Evolutionary conservation across 192 early-diverging fungal genomes (phyloP).

Genomic region (Podila epicladia): DNA sequence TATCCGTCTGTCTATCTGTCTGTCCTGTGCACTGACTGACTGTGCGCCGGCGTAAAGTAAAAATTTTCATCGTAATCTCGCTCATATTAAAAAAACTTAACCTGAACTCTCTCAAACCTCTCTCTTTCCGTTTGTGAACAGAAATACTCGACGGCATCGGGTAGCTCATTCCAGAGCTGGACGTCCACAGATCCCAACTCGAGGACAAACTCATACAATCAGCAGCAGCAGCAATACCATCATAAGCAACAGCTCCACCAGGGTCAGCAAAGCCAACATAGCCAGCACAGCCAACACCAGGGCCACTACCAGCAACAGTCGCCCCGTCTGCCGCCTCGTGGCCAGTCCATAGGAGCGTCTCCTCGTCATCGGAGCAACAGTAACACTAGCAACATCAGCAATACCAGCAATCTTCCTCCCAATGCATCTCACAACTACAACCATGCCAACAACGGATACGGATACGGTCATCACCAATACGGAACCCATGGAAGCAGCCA

Average conservation of each 20-base stretch:
- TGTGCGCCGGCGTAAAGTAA: not conserved
- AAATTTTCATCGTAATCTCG: not conserved
- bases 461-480: not conserved
- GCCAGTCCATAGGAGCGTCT: slow-evolving; percentile 7
- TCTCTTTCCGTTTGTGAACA: not conserved
- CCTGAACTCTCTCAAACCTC: slow-evolving; percentile 4
- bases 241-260: not conserved
- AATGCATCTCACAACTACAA: not conserved
- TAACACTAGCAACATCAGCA: slow-evolving; percentile 12
- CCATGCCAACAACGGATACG: not conserved
- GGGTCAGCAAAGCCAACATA: not conserved
- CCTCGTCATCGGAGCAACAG: slow-evolving; percentile 27
- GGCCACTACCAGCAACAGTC: slow-evolving; percentile 11
- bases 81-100: slow-evolving; percentile 3
- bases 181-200: slow-evolving; percentile 30
- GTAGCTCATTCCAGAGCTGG: slow-evolving; percentile 30
- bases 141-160: slow-evolving; percentile 26
- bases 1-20: not conserved
- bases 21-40: not conserved
- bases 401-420: not conserved
- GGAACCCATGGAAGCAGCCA: slow-evolving; percentile 2
- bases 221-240: not conserved
- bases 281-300: not conserved
- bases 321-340: slow-evolving; percentile 6
- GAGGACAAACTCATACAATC: slow-evolving; percentile 19